Evolutionary conservation across 176 grass and related monocot genomes (phyloP).

Genomic region (Triticum turgidum): DNA sequence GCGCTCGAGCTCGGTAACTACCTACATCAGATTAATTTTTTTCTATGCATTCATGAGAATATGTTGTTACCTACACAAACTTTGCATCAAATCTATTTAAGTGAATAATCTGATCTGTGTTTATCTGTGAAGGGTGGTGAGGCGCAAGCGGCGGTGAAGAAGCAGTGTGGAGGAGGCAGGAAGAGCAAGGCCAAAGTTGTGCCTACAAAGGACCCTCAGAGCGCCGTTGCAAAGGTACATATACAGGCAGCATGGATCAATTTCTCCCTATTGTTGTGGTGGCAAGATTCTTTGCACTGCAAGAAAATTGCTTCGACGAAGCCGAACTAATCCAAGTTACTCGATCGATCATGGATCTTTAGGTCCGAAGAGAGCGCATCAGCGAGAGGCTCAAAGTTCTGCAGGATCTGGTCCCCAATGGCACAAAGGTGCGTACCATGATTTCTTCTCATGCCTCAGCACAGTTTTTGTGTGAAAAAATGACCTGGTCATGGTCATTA

Average conservation of each 20-base stretch:
- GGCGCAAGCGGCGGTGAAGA: slow-evolving; percentile 54
- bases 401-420: slow-evolving; percentile 92
- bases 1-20: slow-evolving; percentile 37
- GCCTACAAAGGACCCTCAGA: slow-evolving; percentile 67
- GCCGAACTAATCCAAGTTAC: background rate
- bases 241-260: background rate
- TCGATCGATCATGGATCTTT: background rate
- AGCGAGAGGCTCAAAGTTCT: slow-evolving; percentile 81
- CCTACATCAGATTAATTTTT: background rate
- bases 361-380: slow-evolving; percentile 81
- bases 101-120: too few relatives aligned
- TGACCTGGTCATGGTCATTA: background rate
- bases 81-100: too few relatives aligned
- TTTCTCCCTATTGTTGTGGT: background rate
- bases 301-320: background rate
- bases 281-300: background rate
- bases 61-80: background rate
- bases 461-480: background rate
- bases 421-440: slow-evolving; percentile 40
- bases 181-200: slow-evolving; percentile 71
- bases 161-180: slow-evolving; percentile 54
- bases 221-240: slow-evolving; percentile 75
- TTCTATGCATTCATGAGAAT: too few relatives aligned
- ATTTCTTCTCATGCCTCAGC: background rate
- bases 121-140: slow-evolving; percentile 24